Evolutionary conservation across 805 yeast species (phyloP).

Genomic region (Kodamaea sagamina): DNA sequence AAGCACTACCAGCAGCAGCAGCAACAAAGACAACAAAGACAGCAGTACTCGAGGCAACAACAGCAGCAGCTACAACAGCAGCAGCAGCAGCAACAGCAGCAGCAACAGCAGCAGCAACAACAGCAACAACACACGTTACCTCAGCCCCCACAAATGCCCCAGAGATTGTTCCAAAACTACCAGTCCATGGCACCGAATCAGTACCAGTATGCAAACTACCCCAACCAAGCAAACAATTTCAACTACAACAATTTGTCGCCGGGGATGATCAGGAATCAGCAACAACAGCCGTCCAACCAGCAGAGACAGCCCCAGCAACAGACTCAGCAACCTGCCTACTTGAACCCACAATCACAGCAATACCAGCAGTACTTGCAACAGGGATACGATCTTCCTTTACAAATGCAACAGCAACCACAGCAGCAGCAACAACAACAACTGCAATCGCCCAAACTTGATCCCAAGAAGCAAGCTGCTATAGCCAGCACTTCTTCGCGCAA

Average conservation of each 20-base stretch:
- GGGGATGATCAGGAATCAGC: constrained; percentile 14
- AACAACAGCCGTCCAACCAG: constrained; percentile 17
- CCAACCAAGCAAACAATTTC: constrained; percentile 12
- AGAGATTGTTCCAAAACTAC: constrained; percentile 19
- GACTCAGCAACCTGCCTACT: constrained; percentile 15
- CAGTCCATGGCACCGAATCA: constrained; percentile 15
- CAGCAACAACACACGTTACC: constrained; percentile 13
- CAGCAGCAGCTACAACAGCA: constrained; percentile 14
- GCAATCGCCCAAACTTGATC: constrained; percentile 7
- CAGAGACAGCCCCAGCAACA: constrained; percentile 16
- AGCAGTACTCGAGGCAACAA: constrained; percentile 5
- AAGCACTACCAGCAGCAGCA: constrained; percentile 13
- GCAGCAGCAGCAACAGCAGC: constrained; percentile 12
- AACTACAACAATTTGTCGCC: constrained; percentile 16
- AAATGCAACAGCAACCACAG: constrained; percentile 6
- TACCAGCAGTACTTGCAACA: constrained; percentile 12
- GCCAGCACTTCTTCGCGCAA: constrained; percentile 1
- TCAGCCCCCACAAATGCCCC: constrained; percentile 13
- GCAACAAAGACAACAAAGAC: constrained; percentile 12
- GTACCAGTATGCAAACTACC: constrained; percentile 16
- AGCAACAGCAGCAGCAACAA: constrained; percentile 9
- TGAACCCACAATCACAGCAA: constrained; percentile 5
- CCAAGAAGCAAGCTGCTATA: constrained; percentile 2
- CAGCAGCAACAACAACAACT: constrained; percentile 10
- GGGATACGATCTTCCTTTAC: constrained; percentile 7